Percentiles rank a stretch among this genome's conserved stretches.
Evolutionary conservation across 495 filamentous ascomycete genomes (phyloP).

Genomic region (Penicillium alfredii): DNA sequence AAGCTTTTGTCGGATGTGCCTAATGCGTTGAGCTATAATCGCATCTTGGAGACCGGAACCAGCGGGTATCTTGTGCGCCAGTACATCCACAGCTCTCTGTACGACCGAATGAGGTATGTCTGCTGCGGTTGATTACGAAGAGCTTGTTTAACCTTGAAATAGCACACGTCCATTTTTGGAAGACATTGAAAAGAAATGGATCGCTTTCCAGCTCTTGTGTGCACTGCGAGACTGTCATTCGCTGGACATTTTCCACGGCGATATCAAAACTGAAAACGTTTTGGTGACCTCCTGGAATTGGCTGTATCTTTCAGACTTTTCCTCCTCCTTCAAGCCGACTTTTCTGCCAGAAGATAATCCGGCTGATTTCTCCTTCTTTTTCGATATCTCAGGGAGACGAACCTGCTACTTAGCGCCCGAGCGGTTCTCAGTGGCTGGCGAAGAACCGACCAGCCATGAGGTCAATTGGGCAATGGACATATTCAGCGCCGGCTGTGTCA

Average conservation of each 20-base stretch:
- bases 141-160: slow-evolving; percentile 9
- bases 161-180: slow-evolving; percentile 96
- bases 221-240: slow-evolving; percentile 89
- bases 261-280: slow-evolving; percentile 97
- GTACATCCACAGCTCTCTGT: slow-evolving; percentile 91
- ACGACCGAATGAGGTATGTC: slow-evolving; percentile 79
- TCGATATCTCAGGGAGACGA: slow-evolving; percentile 83
- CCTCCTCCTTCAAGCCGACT: slow-evolving; percentile 89
- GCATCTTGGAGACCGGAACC: slow-evolving; percentile 80
- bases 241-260: slow-evolving; percentile 88
- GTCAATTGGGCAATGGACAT: slow-evolving; percentile 98
- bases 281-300: slow-evolving; percentile 99
- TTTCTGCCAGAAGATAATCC: slow-evolving; percentile 96
- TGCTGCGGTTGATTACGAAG: neutral
- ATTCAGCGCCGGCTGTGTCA: slow-evolving; percentile 95
- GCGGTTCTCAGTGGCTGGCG: slow-evolving; percentile 68
- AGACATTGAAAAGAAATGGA: slow-evolving; percentile 97
- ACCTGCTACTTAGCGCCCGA: slow-evolving; percentile 98
- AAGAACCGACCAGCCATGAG: slow-evolving; percentile 54
- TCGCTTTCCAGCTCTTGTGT: slow-evolving; percentile 92
- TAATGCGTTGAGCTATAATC: slow-evolving; percentile 87
- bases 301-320: slow-evolving; percentile 96
- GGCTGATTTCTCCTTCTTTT: slow-evolving; percentile 95
- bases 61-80: slow-evolving; percentile 95
- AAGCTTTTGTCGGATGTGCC: slow-evolving; percentile 72